Base-by-base conservation (phyloP, 441 rosid genomes). In the Adansonia gregorii region DNA sequence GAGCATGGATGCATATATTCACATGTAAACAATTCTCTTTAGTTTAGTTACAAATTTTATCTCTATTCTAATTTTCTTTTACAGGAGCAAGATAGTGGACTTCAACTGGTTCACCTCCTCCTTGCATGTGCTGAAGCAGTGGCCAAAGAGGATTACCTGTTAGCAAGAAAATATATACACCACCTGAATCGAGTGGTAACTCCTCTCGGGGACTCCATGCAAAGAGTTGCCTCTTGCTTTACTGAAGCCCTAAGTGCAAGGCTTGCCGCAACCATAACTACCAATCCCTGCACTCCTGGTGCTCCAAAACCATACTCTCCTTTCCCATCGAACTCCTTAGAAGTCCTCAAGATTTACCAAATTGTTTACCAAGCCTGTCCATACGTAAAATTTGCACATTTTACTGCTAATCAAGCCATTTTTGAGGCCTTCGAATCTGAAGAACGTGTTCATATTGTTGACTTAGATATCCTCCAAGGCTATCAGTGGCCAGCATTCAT, bases 401-500 rank as follows among this genome's bases (percentile, higher is more conserved):
- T 89, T 87, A 87, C 91, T 0, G 90, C 89, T 3, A 90, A 90
- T 71, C 94, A 89, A 78, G 92, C 90, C 68, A 87, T 89, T 56
- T 90, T 90, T 4, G 89, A 90, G 74, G 92, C 94, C 19, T 86
- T 89, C 11, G 91, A 89, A 80, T 77, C 83, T 7, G 94, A 90
- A 72, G 90, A 86, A 49, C 91, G 92, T 10, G 91, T 89, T 35
- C 94, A 88, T 17, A 86, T 90, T 49, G 89, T 90, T 17, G 94
- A 90, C 72, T 86, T 90, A 4, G 88, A 90, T 77, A 90, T 89
- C 76, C 89, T 84, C 39, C 92, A 88, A 49, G 92, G 94, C 9
- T 90, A 90, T 82, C 92, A 90, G 54, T 89, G 91, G 94, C 91
- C 91, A 5, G 92, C 92, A 52, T 85, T 90, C 87, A 90, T 89